Evolutionary conservation across 2,329 filamentous ascomycete genomes (phyloP).

Genomic region (Metarhizium brunneum): DNA sequence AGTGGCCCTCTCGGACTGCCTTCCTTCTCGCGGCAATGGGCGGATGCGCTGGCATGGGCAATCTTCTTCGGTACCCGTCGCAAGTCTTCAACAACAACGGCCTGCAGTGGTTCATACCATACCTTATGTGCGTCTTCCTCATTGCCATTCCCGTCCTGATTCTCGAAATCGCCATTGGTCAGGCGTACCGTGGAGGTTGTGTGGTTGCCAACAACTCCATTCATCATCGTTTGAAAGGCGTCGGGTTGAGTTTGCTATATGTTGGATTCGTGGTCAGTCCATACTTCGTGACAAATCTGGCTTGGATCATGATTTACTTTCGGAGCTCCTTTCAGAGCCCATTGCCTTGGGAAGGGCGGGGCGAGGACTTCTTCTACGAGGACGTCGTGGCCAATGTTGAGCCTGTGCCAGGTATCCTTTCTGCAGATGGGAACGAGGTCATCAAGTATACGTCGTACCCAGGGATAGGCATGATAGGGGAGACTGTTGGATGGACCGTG

Average conservation of each 20-base stretch:
- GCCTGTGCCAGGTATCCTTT: constrained; percentile 29
- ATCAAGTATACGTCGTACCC: constrained; percentile 37
- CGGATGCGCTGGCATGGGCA: constrained; percentile 48
- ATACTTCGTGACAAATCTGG: constrained; percentile 47
- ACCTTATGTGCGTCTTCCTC: constrained; percentile 43
- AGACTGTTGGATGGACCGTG: constrained; percentile 47
- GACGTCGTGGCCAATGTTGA: constrained; percentile 39
- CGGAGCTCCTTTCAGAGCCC: constrained; percentile 44
- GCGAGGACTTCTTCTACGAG: constrained; percentile 41
- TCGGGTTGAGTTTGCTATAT: constrained; percentile 42
- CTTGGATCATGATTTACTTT: constrained; percentile 52
- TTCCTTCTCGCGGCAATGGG: constrained; percentile 51
- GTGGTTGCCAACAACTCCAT: constrained; percentile 47
- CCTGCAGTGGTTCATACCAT: constrained; percentile 51
- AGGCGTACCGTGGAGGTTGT: constrained; percentile 46
- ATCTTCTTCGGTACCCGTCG: constrained; percentile 47
- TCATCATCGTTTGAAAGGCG: constrained; percentile 41
- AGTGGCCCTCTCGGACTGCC: constrained; percentile 45
- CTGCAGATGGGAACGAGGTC: constrained; percentile 27
- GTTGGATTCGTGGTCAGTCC: constrained; percentile 46
- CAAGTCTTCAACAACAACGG: constrained; percentile 52
- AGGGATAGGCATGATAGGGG: constrained; percentile 36
- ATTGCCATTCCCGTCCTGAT: constrained; percentile 47
- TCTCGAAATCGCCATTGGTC: constrained; percentile 61
- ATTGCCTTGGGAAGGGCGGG: constrained; percentile 41